Evolutionary conservation across 2,329 filamentous ascomycete species (phyloP).

Genomic region (Ophiostoma ulmi): DNA sequence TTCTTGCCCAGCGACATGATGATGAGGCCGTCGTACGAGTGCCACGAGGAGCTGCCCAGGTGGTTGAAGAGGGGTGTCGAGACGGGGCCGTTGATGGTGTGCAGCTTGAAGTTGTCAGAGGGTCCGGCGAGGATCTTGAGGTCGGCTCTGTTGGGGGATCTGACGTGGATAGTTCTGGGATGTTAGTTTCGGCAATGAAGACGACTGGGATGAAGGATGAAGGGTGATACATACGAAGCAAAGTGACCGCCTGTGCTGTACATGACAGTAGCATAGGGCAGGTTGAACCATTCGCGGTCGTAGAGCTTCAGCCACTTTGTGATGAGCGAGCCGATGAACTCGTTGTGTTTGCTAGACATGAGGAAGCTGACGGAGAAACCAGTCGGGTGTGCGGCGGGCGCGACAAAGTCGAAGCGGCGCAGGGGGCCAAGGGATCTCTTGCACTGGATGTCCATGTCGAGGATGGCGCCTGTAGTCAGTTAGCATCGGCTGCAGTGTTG

Average conservation of each 20-base stretch:
- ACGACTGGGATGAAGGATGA: neutral
- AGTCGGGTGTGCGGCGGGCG: constrained; percentile 19
- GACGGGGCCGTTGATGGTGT: constrained; percentile 22
- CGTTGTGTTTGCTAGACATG: constrained; percentile 22
- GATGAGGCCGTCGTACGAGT: constrained; percentile 21
- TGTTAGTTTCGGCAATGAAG: neutral
- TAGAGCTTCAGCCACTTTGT: constrained; percentile 18
- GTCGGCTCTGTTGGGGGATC: constrained; percentile 8
- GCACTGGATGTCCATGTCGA: constrained; percentile 24
- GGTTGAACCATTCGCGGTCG: constrained; percentile 20
- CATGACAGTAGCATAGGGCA: constrained; percentile 23
- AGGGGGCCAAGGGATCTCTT: constrained; percentile 22
- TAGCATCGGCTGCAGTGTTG: neutral
- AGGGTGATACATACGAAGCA: constrained; percentile 15
- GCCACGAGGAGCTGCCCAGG: constrained; percentile 22
- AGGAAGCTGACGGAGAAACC: constrained; percentile 23
- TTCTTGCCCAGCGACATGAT: constrained; percentile 20
- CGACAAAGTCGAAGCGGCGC: constrained; percentile 22
- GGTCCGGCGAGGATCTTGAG: constrained; percentile 22
- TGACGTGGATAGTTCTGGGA: constrained; percentile 15
- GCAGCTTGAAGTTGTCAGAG: constrained; percentile 18
- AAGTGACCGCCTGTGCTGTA: constrained; percentile 23
- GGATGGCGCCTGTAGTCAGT: constrained; percentile 8
- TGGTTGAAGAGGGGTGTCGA: constrained; percentile 22
- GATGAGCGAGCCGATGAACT: constrained; percentile 17